Evolutionary conservation across 2,329 filamentous ascomycete genomes (phyloP), one percentile per base, ranked within the genome.

Genomic region (Botrytis tulipae): DNA sequence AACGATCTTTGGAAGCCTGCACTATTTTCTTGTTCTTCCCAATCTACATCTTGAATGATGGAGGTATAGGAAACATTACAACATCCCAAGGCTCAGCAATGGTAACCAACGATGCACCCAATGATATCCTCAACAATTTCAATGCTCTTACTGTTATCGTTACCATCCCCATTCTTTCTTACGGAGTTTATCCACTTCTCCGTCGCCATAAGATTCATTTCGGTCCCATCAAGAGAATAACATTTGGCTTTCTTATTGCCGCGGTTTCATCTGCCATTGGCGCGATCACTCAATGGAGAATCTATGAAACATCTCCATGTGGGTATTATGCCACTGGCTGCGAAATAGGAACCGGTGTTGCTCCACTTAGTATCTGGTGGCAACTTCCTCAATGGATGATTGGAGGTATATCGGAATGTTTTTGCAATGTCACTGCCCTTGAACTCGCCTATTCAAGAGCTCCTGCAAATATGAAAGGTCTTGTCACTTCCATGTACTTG

Each of bases 381-480:
- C 84, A 82, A 48, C 81, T 87, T 35, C 76, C 78, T 22, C 78
- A 78, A 51, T 81, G 87, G 14, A 68, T 73, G 16, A 81, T 90
- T 9, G 83, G 86, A 66, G 87, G 85, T 73, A 84, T 88, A 76
- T 87, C 86, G 0, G 87, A 89, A 80, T 88, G 88, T 76, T 87
- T 89, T 76, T 84, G 85, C 9, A 87, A 85, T 46, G 84, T 89
- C 69, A 89, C 88, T 8, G 90, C 90, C 1, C 88, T 92, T 76
- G 92, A 93, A 81, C 93, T 93, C 75, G 92, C 92, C 59, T 94
- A 90, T 83, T 90, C 90, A 80, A 93, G 93, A 82, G 91, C 92
- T 0, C 92, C 92, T 44, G 89, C 87, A 79, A 93, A 93, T 84
- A 94, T 95, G 92, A 90, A 91, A 77, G 92, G 90, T 2, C 86